Evolutionary conservation across 1,139 yeast genomes (phyloP), one percentile per base, ranked within the genome.

Genomic region (Yamadazyma kanchanaburiensis): DNA sequence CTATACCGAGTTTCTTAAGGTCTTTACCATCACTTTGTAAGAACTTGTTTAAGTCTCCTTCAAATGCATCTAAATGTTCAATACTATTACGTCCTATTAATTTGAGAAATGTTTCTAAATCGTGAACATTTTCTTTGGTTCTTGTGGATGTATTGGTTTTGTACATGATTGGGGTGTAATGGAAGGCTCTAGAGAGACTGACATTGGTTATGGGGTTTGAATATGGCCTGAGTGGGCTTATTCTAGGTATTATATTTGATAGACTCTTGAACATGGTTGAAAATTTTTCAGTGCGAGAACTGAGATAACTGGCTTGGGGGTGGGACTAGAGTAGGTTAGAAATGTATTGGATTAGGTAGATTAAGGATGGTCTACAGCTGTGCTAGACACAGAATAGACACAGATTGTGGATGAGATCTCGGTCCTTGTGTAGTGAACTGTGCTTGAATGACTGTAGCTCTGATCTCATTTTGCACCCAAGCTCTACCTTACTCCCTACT

Each of bases 1-100:
- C 94, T 27, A 89, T 68, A n/a, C 96, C 97, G 57, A 78, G 69
- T 31, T 74, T 76, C 54, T 86, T 87, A 75, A 89, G 64, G 23
- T 66, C 63, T 33, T 57, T 53, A 3, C 88, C 72, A 11, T 70
- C 53, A 38, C 80, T 68, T 15, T 55, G 55, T 55, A 86, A 77
- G 39, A 89, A 71, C 45, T 74, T 70, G 21, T 76, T 69, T 83
- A 95, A 85, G 39, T 77, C 70, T 26, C 72, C 72, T 48, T 85
- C 94, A 49, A 86, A 89, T 4, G 71, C 55, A 28, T 81, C 94
- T 9, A 67, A 63, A 47, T 79, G 79, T 49, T 88, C 95, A 14
- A 61, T 49, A 39, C 80, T 63, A 39, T 76, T 72, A 43, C 96
- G 79, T 3, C 97, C 97, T 39, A 89, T 88, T 43, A 72, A 70